A percentile compares a stretch with the other conserved stretches of the same genome.
Evolutionary conservation across 208 protist genomes (phyloP).

Genomic region (Sergeia podlipaevii): DNA sequence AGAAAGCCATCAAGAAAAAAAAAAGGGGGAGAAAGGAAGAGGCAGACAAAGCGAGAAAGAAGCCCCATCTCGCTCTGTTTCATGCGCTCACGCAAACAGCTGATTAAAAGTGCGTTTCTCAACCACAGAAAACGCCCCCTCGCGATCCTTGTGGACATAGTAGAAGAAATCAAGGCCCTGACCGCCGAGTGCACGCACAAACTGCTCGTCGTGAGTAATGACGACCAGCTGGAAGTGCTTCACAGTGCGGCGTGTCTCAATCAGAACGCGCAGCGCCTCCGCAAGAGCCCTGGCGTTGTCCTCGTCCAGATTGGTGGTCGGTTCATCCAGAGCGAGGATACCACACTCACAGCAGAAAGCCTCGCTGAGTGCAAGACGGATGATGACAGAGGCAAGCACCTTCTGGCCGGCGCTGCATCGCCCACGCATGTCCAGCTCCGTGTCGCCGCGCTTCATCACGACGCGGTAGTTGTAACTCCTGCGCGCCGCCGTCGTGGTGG

Average conservation of each 20-base stretch:
- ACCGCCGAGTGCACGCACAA: constrained; percentile 90
- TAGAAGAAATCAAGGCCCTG: constrained; percentile 85
- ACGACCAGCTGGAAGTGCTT: constrained; percentile 98
- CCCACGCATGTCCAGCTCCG: constrained; percentile 98
- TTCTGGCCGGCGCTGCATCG: constrained; percentile 98
- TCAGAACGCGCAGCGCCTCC: constrained; percentile 76
- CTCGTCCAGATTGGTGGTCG: constrained; percentile 99
- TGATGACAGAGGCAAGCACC: constrained; percentile 98
- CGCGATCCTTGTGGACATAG: constrained; percentile 87
- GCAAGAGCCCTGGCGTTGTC: constrained; percentile 88
- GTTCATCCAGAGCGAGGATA: constrained; percentile 99
- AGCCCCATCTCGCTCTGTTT: constrained; percentile 11
- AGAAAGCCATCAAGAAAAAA: constrained; percentile 9
- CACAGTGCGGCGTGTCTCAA: constrained; percentile 64
- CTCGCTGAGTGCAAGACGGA: constrained; percentile 98
- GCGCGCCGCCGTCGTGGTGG: constrained; percentile 46
- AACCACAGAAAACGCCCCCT: constrained; percentile 89
- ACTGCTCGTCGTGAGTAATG: constrained; percentile 99
- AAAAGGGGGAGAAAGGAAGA: background rate
- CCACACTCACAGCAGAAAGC: constrained; percentile 99
- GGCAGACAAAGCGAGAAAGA: too few relatives aligned
- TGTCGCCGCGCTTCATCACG: constrained; percentile 95
- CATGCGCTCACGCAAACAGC: constrained; percentile 51
- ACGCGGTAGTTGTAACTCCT: constrained; percentile 93
- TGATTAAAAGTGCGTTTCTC: constrained; percentile 86